These are phyloP conservation scores for Alternaria gansuensis DNA, from an alignment of 2,329 filamentous ascomycete genomes.

Conservation along the genomic window DNA sequence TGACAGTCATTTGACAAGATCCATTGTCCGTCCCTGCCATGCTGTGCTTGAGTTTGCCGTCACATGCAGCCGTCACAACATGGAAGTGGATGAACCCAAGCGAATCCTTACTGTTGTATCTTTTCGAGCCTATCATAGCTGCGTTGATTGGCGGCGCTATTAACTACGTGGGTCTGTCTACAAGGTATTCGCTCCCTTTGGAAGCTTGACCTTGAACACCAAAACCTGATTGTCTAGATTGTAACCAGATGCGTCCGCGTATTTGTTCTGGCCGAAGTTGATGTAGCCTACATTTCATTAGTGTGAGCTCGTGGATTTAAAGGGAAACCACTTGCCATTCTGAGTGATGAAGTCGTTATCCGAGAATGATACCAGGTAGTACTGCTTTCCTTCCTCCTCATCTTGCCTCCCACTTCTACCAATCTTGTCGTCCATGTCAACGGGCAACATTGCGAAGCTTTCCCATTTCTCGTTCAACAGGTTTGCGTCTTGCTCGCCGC, in stretches of 20 bases:
- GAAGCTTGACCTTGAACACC: conserved; percentile 67
- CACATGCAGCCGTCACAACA: no score
- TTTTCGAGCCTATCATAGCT: neutral
- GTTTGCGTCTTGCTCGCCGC: conserved; percentile 65
- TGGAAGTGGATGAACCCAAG: no score
- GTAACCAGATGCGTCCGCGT: conserved; percentile 66
- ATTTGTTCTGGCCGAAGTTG: conserved; percentile 66
- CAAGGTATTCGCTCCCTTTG: conserved; percentile 49
- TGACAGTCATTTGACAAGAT: no score
- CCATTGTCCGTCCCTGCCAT: no score
- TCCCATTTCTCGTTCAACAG: conserved; percentile 83
- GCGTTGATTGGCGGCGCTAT: neutral
- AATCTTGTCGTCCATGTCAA: conserved; percentile 55
- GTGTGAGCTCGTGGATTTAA: neutral
- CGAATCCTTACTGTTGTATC: neutral
- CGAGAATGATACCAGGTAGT: conserved; percentile 72
- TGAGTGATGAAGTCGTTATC: conserved; percentile 82
- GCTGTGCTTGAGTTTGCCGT: no score
- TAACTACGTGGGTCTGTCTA: conserved; percentile 11
- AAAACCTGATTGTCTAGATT: conserved; percentile 69
- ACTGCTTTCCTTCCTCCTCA: conserved; percentile 66
- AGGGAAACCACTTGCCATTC: conserved; percentile 59
- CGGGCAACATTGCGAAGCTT: conserved; percentile 68
- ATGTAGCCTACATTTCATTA: conserved; percentile 58
- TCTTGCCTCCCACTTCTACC: conserved; percentile 35